These are phyloP conservation scores for Microstroma glucosiphilum DNA, from an alignment of 1,284 basidiomycete genomes.

Conservation along the genomic window DNA sequence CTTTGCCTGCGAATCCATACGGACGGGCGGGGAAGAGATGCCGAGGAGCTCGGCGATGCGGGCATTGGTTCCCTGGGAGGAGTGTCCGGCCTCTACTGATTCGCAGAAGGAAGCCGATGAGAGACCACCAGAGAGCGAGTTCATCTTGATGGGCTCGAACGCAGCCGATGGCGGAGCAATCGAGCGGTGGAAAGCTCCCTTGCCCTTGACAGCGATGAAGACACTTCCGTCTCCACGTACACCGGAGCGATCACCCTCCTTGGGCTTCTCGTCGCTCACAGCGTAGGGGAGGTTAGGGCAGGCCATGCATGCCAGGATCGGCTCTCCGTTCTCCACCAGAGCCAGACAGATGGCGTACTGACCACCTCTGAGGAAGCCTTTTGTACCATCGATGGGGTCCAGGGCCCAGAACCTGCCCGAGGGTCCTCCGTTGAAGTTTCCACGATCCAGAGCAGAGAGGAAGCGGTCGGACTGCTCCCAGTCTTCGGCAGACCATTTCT, in stretches of 20 bases:
- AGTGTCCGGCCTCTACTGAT: slow-evolving; percentile 87
- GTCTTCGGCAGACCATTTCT: neutral
- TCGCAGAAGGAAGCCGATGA: slow-evolving; percentile 71
- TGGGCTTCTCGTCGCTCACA: slow-evolving; percentile 52
- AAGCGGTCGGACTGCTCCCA: slow-evolving; percentile 47
- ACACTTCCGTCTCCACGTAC: slow-evolving; percentile 31
- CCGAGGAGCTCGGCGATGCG: slow-evolving; percentile 66
- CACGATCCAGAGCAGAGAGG: slow-evolving; percentile 77
- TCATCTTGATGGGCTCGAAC: slow-evolving; percentile 36
- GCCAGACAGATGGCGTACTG: slow-evolving; percentile 97
- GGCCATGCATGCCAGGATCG: slow-evolving; percentile 73
- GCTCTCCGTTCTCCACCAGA: slow-evolving; percentile 74
- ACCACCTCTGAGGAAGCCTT: slow-evolving; percentile 89
- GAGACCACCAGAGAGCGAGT: slow-evolving; percentile 17
- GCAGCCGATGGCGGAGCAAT: slow-evolving; percentile 7
- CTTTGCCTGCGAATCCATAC: slow-evolving; percentile 98
- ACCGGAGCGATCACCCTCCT: slow-evolving; percentile 41
- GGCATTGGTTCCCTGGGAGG: slow-evolving; percentile 73
- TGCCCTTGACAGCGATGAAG: slow-evolving; percentile 42
- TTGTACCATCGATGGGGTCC: slow-evolving; percentile 86
- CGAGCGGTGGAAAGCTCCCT: slow-evolving; percentile 36
- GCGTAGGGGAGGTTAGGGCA: slow-evolving; percentile 74
- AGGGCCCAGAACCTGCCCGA: slow-evolving; percentile 78
- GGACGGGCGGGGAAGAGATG: slow-evolving; percentile 63
- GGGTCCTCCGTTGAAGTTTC: slow-evolving; percentile 70